Conservation (phyloP, 1,284 basidiomycete species). For the Heliocybe sulcata region DNA sequence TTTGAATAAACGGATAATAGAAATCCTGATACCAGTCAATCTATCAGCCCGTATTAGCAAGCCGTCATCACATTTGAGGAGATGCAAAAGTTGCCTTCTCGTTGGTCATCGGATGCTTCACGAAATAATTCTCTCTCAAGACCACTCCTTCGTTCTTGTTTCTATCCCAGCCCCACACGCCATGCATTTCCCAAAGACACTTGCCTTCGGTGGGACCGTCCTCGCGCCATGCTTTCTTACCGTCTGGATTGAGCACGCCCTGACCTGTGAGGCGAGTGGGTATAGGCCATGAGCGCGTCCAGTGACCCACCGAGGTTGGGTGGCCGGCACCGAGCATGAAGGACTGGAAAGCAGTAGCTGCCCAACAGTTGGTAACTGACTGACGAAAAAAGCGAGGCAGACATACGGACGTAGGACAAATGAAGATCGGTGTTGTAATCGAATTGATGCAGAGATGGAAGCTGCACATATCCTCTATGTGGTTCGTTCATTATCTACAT, state of each 20-base stretch:
- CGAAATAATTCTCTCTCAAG: conserved; percentile 84
- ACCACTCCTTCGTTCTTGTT: conserved; percentile 66
- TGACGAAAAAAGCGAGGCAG: not conserved
- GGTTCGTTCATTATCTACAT: conserved; percentile 93
- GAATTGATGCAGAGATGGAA: conserved; percentile 79
- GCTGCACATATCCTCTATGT: conserved; percentile 85
- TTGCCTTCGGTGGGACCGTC: conserved; percentile 65
- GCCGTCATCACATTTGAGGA: no score
- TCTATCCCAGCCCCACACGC: conserved; percentile 88
- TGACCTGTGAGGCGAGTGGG: conserved; percentile 64
- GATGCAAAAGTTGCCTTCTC: conserved; percentile 36
- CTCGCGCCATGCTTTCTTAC: conserved; percentile 58
- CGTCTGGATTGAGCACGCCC: conserved; percentile 48
- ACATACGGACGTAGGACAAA: conserved; percentile 74
- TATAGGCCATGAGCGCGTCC: conserved; percentile 79
- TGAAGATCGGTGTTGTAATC: conserved; percentile 95
- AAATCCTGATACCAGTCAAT: conserved; percentile 83
- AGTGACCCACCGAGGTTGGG: conserved; percentile 65
- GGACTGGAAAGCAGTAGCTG: conserved; percentile 78
- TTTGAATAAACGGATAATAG: conserved; percentile 76
- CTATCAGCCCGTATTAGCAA: conserved; percentile 20
- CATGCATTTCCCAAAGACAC: conserved; percentile 89
- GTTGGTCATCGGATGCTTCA: conserved; percentile 54
- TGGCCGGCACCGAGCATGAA: conserved; percentile 81
- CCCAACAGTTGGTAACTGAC: not conserved